These are phyloP conservation scores for Phaeosphaeriaceae sp. DNA, from an alignment of 2,329 filamentous ascomycete genomes.

Conservation along the genomic window DNA sequence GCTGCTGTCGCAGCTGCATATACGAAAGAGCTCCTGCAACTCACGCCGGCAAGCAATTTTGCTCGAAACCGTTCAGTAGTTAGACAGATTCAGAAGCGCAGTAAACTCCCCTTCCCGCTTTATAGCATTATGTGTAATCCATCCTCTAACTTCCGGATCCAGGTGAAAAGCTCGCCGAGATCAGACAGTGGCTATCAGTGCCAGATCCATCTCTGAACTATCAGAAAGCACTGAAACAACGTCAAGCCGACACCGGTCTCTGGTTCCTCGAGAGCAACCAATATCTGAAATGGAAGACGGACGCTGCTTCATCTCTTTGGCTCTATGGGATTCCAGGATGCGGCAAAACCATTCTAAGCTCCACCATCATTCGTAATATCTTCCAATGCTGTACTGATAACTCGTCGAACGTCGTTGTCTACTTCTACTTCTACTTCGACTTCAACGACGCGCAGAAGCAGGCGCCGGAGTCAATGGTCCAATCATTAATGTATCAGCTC, in stretches of 20 bases:
- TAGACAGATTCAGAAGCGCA: too few relatives aligned
- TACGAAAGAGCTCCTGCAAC: not conserved
- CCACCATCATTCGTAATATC: slow-evolving; percentile 27
- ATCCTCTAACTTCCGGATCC: too few relatives aligned
- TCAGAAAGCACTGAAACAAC: slow-evolving; percentile 19
- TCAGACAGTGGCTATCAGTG: slow-evolving; percentile 41
- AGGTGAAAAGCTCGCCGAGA: too few relatives aligned
- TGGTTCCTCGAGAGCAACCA: slow-evolving; percentile 19
- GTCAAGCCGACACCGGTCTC: slow-evolving; percentile 16
- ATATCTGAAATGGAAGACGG: slow-evolving; percentile 10
- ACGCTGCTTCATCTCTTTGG: not conserved
- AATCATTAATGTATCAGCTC: slow-evolving; percentile 47
- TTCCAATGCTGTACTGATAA: slow-evolving; percentile 8
- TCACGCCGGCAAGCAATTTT: slow-evolving; percentile 1
- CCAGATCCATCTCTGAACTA: slow-evolving; percentile 24
- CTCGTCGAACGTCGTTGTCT: slow-evolving; percentile 14
- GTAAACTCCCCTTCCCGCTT: too few relatives aligned
- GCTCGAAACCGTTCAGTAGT: too few relatives aligned
- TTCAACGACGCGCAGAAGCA: slow-evolving; percentile 47
- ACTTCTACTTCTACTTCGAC: slow-evolving; percentile 44
- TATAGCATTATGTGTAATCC: too few relatives aligned
- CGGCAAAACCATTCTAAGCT: slow-evolving; percentile 22
- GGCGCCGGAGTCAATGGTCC: slow-evolving; percentile 36
- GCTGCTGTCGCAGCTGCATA: slow-evolving; percentile 1
- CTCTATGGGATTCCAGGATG: too few relatives aligned